These are phyloP conservation scores for Salix brachista DNA, from an alignment of 345 rosid species.

Conservation along the genomic window DNA sequence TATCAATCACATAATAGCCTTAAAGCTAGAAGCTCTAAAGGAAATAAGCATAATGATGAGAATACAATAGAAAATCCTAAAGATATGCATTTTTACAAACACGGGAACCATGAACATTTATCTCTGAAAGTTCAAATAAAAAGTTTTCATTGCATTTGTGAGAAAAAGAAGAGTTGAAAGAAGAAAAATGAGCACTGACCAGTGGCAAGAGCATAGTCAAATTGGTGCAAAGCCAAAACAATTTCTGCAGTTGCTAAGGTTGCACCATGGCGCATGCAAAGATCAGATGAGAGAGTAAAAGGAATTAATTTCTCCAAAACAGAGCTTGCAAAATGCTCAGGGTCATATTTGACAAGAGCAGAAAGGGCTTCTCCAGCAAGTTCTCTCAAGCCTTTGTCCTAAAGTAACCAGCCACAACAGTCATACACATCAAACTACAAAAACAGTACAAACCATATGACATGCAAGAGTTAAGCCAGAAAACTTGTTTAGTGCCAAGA, in stretches of 20 bases:
- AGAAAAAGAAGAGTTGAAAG: constrained; percentile 4
- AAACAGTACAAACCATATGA: not conserved
- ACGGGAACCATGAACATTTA: too few species aligned
- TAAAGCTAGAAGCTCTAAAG: too few species aligned
- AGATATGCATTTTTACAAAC: too few species aligned
- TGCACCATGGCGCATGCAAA: constrained; percentile 92
- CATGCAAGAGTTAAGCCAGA: not conserved
- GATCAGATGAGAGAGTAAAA: constrained; percentile 79
- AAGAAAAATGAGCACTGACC: constrained; percentile 48
- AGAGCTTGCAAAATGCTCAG: constrained; percentile 56
- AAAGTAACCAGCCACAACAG: constrained; percentile 8
- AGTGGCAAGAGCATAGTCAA: constrained; percentile 46
- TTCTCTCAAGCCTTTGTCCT: constrained; percentile 95
- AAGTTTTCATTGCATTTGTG: constrained; percentile 9
- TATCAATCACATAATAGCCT: too few species aligned
- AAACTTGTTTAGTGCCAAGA: not conserved
- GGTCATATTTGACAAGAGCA: constrained; percentile 82
- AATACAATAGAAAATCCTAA: too few species aligned
- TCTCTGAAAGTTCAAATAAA: not conserved
- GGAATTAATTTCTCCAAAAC: constrained; percentile 73
- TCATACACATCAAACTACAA: not conserved
- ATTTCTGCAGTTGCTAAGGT: constrained; percentile 85
- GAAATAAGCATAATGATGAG: too few species aligned
- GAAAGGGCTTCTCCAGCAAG: constrained; percentile 82
- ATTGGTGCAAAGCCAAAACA: constrained; percentile 64